Percentiles rank a stretch among this genome's conserved stretches.
phyloP scores from a whole-genome alignment of 164 flowering plant genomes.

The Euptelea pleiosperma region DNA sequence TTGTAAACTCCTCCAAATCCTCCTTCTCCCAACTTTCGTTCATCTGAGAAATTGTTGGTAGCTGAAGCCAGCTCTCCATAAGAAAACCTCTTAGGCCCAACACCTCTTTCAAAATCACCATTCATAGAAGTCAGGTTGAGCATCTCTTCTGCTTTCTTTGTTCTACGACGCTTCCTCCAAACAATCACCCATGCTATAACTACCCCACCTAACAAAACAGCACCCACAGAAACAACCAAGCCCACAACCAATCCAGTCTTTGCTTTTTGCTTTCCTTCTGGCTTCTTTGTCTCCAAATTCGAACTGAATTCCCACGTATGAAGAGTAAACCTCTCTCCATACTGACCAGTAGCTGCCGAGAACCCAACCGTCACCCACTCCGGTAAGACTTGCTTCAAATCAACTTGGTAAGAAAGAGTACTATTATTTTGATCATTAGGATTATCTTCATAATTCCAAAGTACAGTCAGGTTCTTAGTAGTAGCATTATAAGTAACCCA shows the following conservation, averaged over 20 bases:
- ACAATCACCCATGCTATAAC: not conserved
- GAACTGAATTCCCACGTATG: slow-evolving; percentile 34
- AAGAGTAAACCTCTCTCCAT: slow-evolving; percentile 17
- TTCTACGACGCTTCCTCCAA: not conserved
- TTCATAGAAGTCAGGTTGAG: slow-evolving; percentile 2
- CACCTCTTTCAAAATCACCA: slow-evolving; percentile 19
- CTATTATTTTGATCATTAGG: slow-evolving; percentile 16
- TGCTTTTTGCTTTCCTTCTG: not conserved
- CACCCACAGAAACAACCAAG: slow-evolving; percentile 10
- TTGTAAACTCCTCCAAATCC: slow-evolving; percentile 26
- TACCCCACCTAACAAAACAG: slow-evolving; percentile 11
- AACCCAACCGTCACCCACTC: slow-evolving; percentile 37
- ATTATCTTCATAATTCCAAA: slow-evolving; percentile 15
- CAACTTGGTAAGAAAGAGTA: slow-evolving; percentile 31
- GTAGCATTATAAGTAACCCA: slow-evolving; percentile 29
- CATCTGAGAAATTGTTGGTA: slow-evolving; percentile 28
- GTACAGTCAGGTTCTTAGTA: slow-evolving; percentile 24
- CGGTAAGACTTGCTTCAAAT: slow-evolving; percentile 34
- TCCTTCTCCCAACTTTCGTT: slow-evolving; percentile 32
- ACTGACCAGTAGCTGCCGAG: slow-evolving; percentile 18
- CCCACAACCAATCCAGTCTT: slow-evolving; percentile 14
- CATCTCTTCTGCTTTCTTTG: not conserved
- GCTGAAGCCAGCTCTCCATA: slow-evolving; percentile 26
- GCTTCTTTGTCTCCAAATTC: slow-evolving; percentile 18
- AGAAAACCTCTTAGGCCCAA: slow-evolving; percentile 29